Base-by-base conservation (phyloP, 2,329 filamentous ascomycete genomes). In the Sordariomycetes sp. region DNA sequence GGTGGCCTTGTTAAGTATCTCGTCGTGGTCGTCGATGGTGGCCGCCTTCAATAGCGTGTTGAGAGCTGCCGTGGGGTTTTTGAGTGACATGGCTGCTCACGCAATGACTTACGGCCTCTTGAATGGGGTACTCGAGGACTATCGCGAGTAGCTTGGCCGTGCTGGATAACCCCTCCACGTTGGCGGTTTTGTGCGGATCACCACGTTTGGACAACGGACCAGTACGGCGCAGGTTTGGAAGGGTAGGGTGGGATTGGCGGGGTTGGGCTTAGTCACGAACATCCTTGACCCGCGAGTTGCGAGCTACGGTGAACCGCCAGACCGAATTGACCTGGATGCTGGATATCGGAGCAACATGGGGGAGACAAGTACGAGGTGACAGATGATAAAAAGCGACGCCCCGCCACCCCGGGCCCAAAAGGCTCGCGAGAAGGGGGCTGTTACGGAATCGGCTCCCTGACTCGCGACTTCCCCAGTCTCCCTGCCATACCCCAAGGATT, bases 1-100 rank as follows among this genome's bases (percentile, higher is more conserved):
- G 65, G 81, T 82, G 65, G 82, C 78, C 55, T 80, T 76, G 66
- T 79, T 76, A 59, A 94, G 80, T 55, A 88, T 74, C 69, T 91
- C 85, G 53, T 87, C 81, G 69, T 91, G 86, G 73, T 94, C 87
- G 60, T 81, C 70, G 64, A 86, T 82, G 54, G 76, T 75, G 54
- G 81, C 69, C 56, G 72, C 68, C 60, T 76, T 76, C 63, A 86
- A 75, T 60, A 82, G 71, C 61, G 77, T 73, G 65, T 75, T 74
- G 64, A 84, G 75, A 58, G 73, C 70, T 39, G 75, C 71, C 60
- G 78, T 71, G 64, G 28, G 50, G 76, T 32, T 52, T 15, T 52
- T 52, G 45, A 50, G 22, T 20, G 45, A 50, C 45, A 50, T 24
- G 22, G 7, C 20, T 6, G 10, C 6, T 24, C 20, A 20, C n/a